A percentile compares a stretch with the other conserved stretches of the same genome.
Evolutionary conservation across 2,329 filamentous ascomycete genomes (phyloP).

Genomic region (Aspergillus intermedius): DNA sequence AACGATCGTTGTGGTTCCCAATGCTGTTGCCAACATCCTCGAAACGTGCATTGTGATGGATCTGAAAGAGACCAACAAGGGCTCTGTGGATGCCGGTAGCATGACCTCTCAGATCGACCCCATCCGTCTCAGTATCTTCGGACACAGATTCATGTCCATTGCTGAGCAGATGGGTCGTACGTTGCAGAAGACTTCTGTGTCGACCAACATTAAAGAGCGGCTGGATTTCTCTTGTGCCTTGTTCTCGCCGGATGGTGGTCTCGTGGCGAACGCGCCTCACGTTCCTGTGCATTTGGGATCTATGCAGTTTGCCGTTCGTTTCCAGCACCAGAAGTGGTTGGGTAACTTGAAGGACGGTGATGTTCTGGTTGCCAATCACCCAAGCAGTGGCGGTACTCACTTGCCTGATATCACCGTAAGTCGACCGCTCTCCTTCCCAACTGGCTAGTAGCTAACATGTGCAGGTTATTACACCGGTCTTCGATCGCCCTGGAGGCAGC

Average conservation of each 20-base stretch:
- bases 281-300: slow-evolving; percentile 72
- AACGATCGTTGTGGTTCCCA: slow-evolving; percentile 83
- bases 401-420: slow-evolving; percentile 66
- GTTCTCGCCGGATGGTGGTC: slow-evolving; percentile 65
- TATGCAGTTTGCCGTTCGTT: slow-evolving; percentile 70
- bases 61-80: slow-evolving; percentile 50
- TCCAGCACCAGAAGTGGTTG: slow-evolving; percentile 63
- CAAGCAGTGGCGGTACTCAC: slow-evolving; percentile 73
- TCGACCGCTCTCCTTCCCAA: background rate
- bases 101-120: slow-evolving; percentile 47
- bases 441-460: background rate
- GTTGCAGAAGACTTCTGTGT: slow-evolving; percentile 68
- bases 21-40: slow-evolving; percentile 67
- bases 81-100: slow-evolving; percentile 10
- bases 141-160: slow-evolving; percentile 76
- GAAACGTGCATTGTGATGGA: slow-evolving; percentile 88
- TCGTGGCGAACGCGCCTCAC: slow-evolving; percentile 63
- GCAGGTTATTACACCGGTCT: slow-evolving; percentile 65
- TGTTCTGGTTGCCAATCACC: slow-evolving; percentile 60
- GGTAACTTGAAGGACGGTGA: slow-evolving; percentile 69
- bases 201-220: slow-evolving; percentile 76
- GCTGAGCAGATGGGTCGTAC: slow-evolving; percentile 77
- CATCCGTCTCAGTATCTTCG: slow-evolving; percentile 69
- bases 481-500: slow-evolving; percentile 54
- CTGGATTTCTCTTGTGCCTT: slow-evolving; percentile 74